Evolutionary conservation across 306 rosid species (phyloP).

Genomic region (Ziziphus jujuba): DNA sequence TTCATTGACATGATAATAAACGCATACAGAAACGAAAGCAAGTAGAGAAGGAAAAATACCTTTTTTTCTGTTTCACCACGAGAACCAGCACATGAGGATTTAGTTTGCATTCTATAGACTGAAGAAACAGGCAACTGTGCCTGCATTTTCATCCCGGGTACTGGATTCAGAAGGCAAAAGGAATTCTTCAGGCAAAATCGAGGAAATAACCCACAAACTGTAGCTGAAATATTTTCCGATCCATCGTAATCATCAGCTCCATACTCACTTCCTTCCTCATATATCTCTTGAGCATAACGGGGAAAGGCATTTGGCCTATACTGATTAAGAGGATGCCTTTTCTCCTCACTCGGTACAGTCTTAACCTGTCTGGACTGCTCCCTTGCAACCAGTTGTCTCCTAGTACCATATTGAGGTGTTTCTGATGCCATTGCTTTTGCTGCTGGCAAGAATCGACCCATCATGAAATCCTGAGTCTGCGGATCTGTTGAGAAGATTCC

Average conservation of each 20-base stretch:
- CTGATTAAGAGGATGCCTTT: slow-evolving; percentile 32
- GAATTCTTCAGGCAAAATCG: slow-evolving; percentile 39
- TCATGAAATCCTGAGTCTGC: slow-evolving; percentile 68
- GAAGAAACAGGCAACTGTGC: slow-evolving; percentile 33
- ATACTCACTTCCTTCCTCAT: slow-evolving; percentile 45
- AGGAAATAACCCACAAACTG: slow-evolving; percentile 58
- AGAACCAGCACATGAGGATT: slow-evolving; percentile 39
- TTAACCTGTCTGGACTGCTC: slow-evolving; percentile 52
- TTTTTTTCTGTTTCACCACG: slow-evolving; percentile 33
- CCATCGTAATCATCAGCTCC: slow-evolving; percentile 42
- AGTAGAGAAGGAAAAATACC: slow-evolving; percentile 38
- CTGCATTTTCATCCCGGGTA: slow-evolving; percentile 53
- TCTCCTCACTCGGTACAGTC: slow-evolving; percentile 34
- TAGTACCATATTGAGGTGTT: slow-evolving; percentile 46
- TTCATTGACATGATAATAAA: slow-evolving; percentile 15
- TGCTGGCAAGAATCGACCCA: slow-evolving; percentile 83
- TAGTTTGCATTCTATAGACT: slow-evolving; percentile 37
- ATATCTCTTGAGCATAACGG: slow-evolving; percentile 32
- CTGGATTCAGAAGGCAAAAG: slow-evolving; percentile 47
- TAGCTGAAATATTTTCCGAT: slow-evolving; percentile 30
- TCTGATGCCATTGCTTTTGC: slow-evolving; percentile 84
- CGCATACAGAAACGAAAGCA: neutral
- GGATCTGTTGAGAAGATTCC: slow-evolving; percentile 56
- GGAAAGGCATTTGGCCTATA: slow-evolving; percentile 30
- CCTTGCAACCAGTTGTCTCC: slow-evolving; percentile 41